Conservation (phyloP, 2,329 filamentous ascomycete genomes). For the Penicillium sp. region DNA sequence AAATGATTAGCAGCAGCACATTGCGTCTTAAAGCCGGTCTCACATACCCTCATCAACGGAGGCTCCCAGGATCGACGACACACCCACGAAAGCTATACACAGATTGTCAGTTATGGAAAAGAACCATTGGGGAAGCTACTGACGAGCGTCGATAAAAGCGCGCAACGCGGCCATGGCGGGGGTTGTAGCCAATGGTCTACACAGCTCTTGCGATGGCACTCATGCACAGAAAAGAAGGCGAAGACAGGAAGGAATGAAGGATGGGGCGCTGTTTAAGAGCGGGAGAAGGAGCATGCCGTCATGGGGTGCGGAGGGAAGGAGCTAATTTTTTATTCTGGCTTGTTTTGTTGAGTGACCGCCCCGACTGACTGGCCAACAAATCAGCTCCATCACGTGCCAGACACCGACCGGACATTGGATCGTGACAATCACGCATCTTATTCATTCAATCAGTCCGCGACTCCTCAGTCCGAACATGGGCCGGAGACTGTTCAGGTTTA, state of each 20-base stretch:
- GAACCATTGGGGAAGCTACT: neutral
- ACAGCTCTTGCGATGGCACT: neutral
- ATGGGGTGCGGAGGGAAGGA: conserved; percentile 8
- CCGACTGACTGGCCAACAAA: conserved; percentile 6
- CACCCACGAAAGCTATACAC: conserved; percentile 50
- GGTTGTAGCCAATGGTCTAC: neutral
- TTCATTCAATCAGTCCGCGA: too few species aligned
- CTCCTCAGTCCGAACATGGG: too few species aligned
- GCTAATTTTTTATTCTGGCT: neutral
- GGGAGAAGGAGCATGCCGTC: conserved; percentile 13
- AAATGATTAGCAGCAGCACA: conserved; percentile 1
- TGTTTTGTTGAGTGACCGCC: conserved; percentile 14
- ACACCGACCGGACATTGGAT: neutral
- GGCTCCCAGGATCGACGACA: conserved; percentile 55
- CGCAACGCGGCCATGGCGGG: conserved; percentile 14
- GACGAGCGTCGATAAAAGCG: conserved; percentile 15
- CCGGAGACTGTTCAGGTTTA: neutral
- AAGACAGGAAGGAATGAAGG: neutral
- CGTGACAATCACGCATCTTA: neutral
- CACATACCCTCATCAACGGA: conserved; percentile 60
- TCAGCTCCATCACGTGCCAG: neutral
- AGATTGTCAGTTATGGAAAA: neutral
- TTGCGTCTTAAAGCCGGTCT: conserved; percentile 3
- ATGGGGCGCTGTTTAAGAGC: neutral
- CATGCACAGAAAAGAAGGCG: conserved; percentile 3